Percentiles rank a stretch among this genome's conserved stretches.
Evolutionary conservation across 2,329 filamentous ascomycete genomes (phyloP).

Genomic region (Parastagonospora avenae): DNA sequence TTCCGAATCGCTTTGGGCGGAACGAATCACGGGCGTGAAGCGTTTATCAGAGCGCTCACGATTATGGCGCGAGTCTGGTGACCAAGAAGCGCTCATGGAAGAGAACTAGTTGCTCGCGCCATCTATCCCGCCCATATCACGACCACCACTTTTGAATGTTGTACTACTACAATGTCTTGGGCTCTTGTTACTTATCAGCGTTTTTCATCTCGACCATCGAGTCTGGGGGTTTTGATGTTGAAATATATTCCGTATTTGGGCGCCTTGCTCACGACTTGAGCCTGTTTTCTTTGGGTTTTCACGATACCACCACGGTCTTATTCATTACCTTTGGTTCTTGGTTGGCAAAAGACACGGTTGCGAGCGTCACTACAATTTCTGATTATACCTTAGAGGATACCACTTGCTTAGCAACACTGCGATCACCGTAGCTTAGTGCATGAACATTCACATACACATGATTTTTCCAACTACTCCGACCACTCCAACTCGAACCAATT

Average conservation of each 20-base stretch:
- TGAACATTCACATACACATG: slow-evolving; percentile 21
- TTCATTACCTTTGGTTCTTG: slow-evolving; percentile 10
- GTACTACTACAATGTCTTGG: slow-evolving; percentile 22
- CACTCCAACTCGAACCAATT: background rate
- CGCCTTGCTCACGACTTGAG: background rate
- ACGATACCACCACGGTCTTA: slow-evolving; percentile 26
- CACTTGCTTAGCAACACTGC: slow-evolving; percentile 22
- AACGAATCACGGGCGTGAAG: slow-evolving; percentile 79
- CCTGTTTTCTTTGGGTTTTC: background rate
- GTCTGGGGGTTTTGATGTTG: slow-evolving; percentile 3
- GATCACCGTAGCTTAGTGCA: slow-evolving; percentile 24
- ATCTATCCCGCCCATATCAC: slow-evolving; percentile 9
- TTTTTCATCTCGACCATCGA: slow-evolving; percentile 19
- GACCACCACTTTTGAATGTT: slow-evolving; percentile 23
- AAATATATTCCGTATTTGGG: background rate
- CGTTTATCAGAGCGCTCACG: slow-evolving; percentile 80
- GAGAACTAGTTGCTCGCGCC: slow-evolving; percentile 44
- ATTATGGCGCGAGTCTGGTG: slow-evolving; percentile 88
- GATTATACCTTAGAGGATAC: slow-evolving; percentile 22
- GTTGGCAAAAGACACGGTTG: slow-evolving; percentile 23
- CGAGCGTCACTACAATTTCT: slow-evolving; percentile 7
- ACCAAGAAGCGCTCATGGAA: slow-evolving; percentile 68
- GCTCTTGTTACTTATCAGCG: slow-evolving; percentile 16
- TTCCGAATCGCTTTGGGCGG: slow-evolving; percentile 87
- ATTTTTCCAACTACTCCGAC: slow-evolving; percentile 1